Evolutionary conservation across 306 rosid species (phyloP), one percentile per base, ranked within the genome.

Genomic region (Spatholobus suberectus): DNA sequence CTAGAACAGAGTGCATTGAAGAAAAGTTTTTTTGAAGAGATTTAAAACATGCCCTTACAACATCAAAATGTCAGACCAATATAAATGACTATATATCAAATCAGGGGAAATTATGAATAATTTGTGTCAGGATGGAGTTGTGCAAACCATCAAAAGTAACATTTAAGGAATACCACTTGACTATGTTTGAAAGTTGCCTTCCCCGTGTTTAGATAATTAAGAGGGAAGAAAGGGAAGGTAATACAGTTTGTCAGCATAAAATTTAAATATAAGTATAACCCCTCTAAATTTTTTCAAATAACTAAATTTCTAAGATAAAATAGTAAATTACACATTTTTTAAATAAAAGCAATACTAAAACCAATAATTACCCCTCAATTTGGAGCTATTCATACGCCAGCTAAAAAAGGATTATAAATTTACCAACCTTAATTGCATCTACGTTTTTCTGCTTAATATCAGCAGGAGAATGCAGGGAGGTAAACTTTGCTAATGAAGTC

Each of bases 371-470:
- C 35, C 77, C 69, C 78, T 32, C 73, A 80, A 58, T 40, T 41
- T 27, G 61, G 52, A 81, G 62, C 23, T 27, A 61, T 41, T 49
- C 13, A 68, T 26, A 62, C 65, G 83, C 79, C 82, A 85, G 78
- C 59, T 43, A 13, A 47, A 70, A 81, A 34, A 59, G 72, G 75
- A 70, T 67, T 70, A 57, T 34, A 72, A 70, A 79, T 76, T 77
- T 75, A 85, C 96, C 70, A 84, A 96, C 99, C 99, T 96, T 96
- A 77, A 96, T 96, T 32, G 98, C 98, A 58, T 96, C 97, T 47
- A 96, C 87, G 63, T 96, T 92, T 88, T 88, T 96, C 91, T 94
- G 99, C 90, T 94, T 96, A 87, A 96, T 94, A 81, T 94, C 97
- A 52, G 98, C 90, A 73, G 98, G 98, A 84, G 97, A 94, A 82